A percentile compares a stretch with the other conserved stretches of the same genome.
Evolutionary conservation across 345 rosid species (phyloP).

Genomic region (Salix purpurea): DNA sequence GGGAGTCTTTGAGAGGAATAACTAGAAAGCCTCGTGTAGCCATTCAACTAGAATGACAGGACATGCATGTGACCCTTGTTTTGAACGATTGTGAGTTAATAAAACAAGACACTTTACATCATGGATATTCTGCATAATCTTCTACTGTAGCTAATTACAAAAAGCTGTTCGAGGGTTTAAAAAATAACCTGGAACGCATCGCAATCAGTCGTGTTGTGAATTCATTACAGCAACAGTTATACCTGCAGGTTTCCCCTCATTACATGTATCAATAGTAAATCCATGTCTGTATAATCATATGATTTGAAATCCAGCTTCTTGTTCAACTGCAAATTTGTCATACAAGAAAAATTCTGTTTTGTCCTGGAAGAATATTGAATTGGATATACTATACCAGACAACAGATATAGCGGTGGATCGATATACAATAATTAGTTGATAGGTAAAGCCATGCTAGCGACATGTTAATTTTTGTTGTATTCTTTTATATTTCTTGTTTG

Average conservation of each 20-base stretch:
- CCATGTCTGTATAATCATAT: not conserved
- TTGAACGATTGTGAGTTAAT: not conserved
- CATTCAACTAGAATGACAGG: slow-evolving; percentile 8
- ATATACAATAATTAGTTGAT: not conserved
- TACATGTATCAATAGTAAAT: not conserved
- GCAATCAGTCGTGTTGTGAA: slow-evolving; percentile 6
- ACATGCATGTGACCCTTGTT: slow-evolving; percentile 1
- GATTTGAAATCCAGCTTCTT: slow-evolving; percentile 12
- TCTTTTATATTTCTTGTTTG: slow-evolving; percentile 5
- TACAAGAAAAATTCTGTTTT: slow-evolving; percentile 12
- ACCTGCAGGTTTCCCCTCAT: not conserved
- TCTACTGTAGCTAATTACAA: slow-evolving; percentile 1
- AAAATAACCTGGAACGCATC: slow-evolving; percentile 5
- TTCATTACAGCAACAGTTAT: not conserved
- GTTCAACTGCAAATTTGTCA: slow-evolving; percentile 16
- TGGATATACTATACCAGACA: not conserved
- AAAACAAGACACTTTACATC: slow-evolving; percentile 9
- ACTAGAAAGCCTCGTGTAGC: not conserved
- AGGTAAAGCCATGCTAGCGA: not conserved
- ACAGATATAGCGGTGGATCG: not conserved
- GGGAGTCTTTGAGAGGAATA: slow-evolving; percentile 4
- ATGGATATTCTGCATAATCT: slow-evolving; percentile 11
- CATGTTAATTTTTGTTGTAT: not conserved
- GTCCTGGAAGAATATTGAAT: not conserved
- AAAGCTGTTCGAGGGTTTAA: too few relatives aligned